These are phyloP conservation scores for Diaporthe nobilis DNA, from an alignment of 2,329 filamentous ascomycete genomes.

Conservation along the genomic window DNA sequence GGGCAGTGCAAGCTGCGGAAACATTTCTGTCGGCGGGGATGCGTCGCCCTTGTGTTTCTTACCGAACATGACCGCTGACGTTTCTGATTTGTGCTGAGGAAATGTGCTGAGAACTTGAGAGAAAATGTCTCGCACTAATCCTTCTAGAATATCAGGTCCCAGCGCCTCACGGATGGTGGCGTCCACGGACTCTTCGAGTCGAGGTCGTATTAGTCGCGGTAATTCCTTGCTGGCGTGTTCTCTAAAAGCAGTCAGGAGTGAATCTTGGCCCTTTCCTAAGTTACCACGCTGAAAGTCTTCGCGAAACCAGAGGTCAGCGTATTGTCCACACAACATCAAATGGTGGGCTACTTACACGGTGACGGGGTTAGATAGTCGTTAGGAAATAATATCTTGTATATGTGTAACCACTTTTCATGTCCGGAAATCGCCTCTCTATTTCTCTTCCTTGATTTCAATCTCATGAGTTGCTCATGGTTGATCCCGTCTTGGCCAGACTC, in stretches of 20 bases:
- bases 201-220: not conserved
- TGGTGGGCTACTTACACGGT: not conserved
- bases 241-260: not conserved
- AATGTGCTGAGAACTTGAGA: not conserved
- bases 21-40: not conserved
- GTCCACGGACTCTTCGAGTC: not conserved
- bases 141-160: not conserved
- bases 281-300: not conserved
- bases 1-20: not conserved
- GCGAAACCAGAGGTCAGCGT: too few species aligned
- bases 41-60: not conserved
- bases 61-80: not conserved
- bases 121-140: not conserved
- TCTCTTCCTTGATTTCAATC: conserved; percentile 4
- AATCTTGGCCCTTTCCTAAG: not conserved
- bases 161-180: not conserved
- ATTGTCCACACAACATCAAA: too few species aligned
- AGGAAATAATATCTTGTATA: conserved; percentile 10
- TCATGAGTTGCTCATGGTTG: not conserved
- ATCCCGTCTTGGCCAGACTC: not conserved
- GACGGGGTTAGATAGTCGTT: not conserved
- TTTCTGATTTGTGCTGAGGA: not conserved
- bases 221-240: not conserved
- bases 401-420: not conserved
- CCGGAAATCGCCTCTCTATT: not conserved